phyloP scores from a whole-genome alignment of 805 yeast genomes.

The Yarrowia deformans region DNA sequence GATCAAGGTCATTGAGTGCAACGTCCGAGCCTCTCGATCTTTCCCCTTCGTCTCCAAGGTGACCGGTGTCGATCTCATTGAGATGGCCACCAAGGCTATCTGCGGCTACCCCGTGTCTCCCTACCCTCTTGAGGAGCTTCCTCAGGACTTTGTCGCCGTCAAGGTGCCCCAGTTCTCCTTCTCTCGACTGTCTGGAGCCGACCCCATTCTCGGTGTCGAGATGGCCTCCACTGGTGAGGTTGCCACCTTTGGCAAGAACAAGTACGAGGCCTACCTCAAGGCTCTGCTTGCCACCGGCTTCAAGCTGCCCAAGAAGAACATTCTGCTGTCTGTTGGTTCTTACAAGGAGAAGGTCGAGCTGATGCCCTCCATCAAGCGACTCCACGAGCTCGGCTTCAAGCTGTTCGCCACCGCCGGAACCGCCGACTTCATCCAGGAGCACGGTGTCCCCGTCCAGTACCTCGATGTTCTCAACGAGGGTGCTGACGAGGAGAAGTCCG shows the following conservation, averaged over 20 bases:
- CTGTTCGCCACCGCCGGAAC: conserved; percentile 99
- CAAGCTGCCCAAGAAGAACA: conserved; percentile 92
- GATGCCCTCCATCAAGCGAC: conserved; percentile 81
- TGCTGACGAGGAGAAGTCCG: conserved; percentile 80
- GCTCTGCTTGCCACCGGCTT: conserved; percentile 95
- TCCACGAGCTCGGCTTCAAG: conserved; percentile 84
- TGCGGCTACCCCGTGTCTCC: conserved; percentile 87
- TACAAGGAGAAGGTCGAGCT: conserved; percentile 95
- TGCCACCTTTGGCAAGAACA: conserved; percentile 94
- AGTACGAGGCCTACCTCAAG: conserved; percentile 96
- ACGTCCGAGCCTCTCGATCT: conserved; percentile 98
- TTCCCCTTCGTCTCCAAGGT: conserved; percentile 99
- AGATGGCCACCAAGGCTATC: conserved; percentile 95
- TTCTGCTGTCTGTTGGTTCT: conserved; percentile 92
- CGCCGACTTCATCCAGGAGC: conserved; percentile 96
- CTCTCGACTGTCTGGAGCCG: conserved; percentile 96
- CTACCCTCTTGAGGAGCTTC: conserved; percentile 87
- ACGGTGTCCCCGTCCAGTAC: conserved; percentile 91
- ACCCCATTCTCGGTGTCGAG: conserved; percentile 96
- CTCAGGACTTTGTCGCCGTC: conserved; percentile 92
- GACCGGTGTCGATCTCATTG: conserved; percentile 94
- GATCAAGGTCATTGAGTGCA: conserved; percentile 97
- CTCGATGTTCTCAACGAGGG: conserved; percentile 82
- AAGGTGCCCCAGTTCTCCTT: conserved; percentile 98
- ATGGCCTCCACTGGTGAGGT: conserved; percentile 99